Conservation (phyloP, 2,329 filamentous ascomycete genomes). For the Cladorrhinum sp. region DNA sequence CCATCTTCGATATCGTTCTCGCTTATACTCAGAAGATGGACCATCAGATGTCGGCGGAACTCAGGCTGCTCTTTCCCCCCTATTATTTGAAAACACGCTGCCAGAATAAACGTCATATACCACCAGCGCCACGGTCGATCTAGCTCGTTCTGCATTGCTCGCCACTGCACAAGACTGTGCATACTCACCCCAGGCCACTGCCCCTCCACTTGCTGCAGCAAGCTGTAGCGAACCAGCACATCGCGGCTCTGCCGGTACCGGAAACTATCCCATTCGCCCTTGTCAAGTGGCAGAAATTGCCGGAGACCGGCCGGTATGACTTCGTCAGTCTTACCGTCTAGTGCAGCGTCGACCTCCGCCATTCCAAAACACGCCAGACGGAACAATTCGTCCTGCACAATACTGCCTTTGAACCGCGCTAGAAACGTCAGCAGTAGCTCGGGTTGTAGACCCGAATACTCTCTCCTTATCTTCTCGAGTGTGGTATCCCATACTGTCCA, state of each 20-base stretch:
- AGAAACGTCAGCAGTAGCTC: conserved; percentile 14
- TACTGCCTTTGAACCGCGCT: conserved; percentile 15
- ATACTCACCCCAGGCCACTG: conserved; percentile 15
- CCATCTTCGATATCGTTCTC: too few relatives aligned
- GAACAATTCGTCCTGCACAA: conserved; percentile 17
- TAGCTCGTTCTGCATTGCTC: conserved; percentile 7
- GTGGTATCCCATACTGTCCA: conserved; percentile 20
- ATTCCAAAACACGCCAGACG: conserved; percentile 12
- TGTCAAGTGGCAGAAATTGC: too few relatives aligned
- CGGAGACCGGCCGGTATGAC: too few relatives aligned
- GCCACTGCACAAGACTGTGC: conserved; percentile 14
- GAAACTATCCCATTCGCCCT: conserved; percentile 2
- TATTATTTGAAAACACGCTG: conserved; percentile 10
- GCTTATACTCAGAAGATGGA: too few relatives aligned
- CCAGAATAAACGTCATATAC: neutral
- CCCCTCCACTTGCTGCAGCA: conserved; percentile 13
- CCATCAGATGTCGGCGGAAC: conserved; percentile 14
- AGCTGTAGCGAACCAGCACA: conserved; percentile 13
- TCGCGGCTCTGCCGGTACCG: conserved; percentile 10
- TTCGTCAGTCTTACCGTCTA: neutral
- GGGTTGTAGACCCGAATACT: neutral
- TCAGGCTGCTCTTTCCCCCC: conserved; percentile 6
- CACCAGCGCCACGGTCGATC: too few relatives aligned
- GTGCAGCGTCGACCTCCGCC: neutral
- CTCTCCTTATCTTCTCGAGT: conserved; percentile 14